A percentile compares a stretch with the other conserved stretches of the same genome.
Conservation (phyloP, 805 yeast species). For the Candida cerambycidarum region DNA sequence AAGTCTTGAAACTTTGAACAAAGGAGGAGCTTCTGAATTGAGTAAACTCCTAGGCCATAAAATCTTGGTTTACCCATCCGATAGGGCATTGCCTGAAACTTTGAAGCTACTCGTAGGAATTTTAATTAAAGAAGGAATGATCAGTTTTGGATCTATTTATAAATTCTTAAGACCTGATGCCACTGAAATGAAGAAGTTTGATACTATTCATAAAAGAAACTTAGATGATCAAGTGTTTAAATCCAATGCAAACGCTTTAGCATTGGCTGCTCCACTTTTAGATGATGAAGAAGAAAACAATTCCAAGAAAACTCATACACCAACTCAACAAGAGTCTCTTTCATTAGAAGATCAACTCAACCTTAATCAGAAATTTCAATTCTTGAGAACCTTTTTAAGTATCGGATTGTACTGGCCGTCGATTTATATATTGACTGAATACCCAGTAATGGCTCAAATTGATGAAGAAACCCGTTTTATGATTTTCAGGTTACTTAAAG, state of each 20-base stretch:
- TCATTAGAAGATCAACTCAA: slow-evolving; percentile 9
- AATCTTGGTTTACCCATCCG: slow-evolving; percentile 28
- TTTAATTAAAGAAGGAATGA: slow-evolving; percentile 62
- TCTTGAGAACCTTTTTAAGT: slow-evolving; percentile 53
- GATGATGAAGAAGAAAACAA: slow-evolving; percentile 51
- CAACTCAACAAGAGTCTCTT: background rate
- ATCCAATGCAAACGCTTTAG: slow-evolving; percentile 75
- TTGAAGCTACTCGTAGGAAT: slow-evolving; percentile 50
- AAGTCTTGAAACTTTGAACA: slow-evolving; percentile 30
- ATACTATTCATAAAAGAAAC: slow-evolving; percentile 44
- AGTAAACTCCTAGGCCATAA: slow-evolving; percentile 55
- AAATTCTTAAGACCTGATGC: slow-evolving; percentile 55
- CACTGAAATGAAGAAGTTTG: slow-evolving; percentile 43
- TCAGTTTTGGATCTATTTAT: slow-evolving; percentile 63
- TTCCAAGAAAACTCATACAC: background rate
- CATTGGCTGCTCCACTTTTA: slow-evolving; percentile 81
- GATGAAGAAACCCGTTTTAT: slow-evolving; percentile 49
- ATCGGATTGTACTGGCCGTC: slow-evolving; percentile 67
- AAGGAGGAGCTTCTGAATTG: slow-evolving; percentile 58
- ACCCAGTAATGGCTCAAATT: slow-evolving; percentile 59
- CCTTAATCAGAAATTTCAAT: slow-evolving; percentile 24
- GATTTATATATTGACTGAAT: slow-evolving; percentile 53
- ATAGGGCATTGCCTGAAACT: slow-evolving; percentile 40
- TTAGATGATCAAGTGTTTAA: slow-evolving; percentile 55
- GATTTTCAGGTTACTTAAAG: slow-evolving; percentile 50